These are phyloP conservation scores for Leccinum olivaceopallidum DNA, from an alignment of 768 basidiomycete genomes.

Conservation along the genomic window DNA sequence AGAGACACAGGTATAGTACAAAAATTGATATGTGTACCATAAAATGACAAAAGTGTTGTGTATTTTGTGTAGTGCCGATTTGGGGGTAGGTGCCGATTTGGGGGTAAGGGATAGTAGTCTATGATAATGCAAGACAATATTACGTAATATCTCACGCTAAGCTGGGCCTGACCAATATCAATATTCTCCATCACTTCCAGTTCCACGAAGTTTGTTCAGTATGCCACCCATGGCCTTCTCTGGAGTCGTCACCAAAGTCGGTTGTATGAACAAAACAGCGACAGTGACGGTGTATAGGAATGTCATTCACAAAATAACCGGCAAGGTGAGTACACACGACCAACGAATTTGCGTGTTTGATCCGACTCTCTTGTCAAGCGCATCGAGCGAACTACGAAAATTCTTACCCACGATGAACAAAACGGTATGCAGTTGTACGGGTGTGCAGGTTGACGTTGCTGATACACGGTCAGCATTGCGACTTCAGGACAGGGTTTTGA, in stretches of 20 bases:
- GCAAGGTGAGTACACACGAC: conserved; percentile 57
- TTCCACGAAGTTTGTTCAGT: conserved; percentile 8
- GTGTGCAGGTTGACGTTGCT: conserved; percentile 1
- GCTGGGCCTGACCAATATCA: too few species aligned
- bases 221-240: conserved; percentile 82
- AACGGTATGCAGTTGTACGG: conserved; percentile 51
- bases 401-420: conserved; percentile 70
- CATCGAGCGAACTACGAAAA: conserved; percentile 76
- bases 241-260: conserved; percentile 77
- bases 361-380: conserved; percentile 43
- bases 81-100: too few species aligned
- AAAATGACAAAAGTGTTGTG: too few species aligned
- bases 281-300: conserved; percentile 80
- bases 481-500: conserved; percentile 68
- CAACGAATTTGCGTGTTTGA: background rate
- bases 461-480: conserved; percentile 50
- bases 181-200: background rate
- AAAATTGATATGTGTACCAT: too few species aligned
- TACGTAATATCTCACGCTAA: background rate
- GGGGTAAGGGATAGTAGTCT: too few species aligned
- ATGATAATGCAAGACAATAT: background rate
- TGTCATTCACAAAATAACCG: conserved; percentile 70
- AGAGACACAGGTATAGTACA: too few species aligned
- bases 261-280: conserved; percentile 81
- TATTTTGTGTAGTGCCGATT: too few species aligned